Evolutionary conservation across 2,329 filamentous ascomycete species (phyloP).

Genomic region (Hyphodiscus sp.): DNA sequence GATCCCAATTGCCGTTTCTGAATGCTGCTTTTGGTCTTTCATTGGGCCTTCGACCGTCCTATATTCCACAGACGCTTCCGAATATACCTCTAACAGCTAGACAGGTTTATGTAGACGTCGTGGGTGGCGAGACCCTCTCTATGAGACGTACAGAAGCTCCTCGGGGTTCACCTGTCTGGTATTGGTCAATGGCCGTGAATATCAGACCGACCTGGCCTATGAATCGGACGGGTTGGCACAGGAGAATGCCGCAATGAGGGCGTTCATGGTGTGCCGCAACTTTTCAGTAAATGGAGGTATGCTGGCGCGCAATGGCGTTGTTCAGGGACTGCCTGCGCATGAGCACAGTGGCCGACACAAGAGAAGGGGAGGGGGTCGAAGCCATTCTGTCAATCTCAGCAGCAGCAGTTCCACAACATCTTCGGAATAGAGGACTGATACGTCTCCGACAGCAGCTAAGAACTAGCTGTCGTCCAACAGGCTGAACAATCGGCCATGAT

Average conservation of each 20-base stretch:
- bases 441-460: constrained; percentile 21
- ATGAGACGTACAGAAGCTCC: constrained; percentile 70
- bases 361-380: constrained; percentile 24
- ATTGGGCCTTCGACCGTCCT: neutral
- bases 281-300: constrained; percentile 96
- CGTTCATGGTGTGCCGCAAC: constrained; percentile 96
- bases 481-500: constrained; percentile 11
- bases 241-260: constrained; percentile 90
- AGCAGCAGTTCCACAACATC: constrained; percentile 31
- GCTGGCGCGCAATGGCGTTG: constrained; percentile 63
- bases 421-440: constrained; percentile 25
- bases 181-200: constrained; percentile 92
- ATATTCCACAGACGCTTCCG: neutral
- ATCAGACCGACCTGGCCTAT: constrained; percentile 84
- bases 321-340: constrained; percentile 55
- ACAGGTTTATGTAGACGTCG: constrained; percentile 90
- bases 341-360: constrained; percentile 28
- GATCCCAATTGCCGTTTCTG: constrained; percentile 1
- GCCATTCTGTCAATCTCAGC: constrained; percentile 30
- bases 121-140: constrained; percentile 86
- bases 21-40: constrained; percentile 5
- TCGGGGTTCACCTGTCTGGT: constrained; percentile 84
- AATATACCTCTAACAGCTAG: constrained; percentile 19
- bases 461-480: constrained; percentile 19
- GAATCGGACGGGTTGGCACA: constrained; percentile 76